Base-by-base conservation (phyloP, 2,329 filamentous ascomycete species). In the Botrytis sinoallii region DNA sequence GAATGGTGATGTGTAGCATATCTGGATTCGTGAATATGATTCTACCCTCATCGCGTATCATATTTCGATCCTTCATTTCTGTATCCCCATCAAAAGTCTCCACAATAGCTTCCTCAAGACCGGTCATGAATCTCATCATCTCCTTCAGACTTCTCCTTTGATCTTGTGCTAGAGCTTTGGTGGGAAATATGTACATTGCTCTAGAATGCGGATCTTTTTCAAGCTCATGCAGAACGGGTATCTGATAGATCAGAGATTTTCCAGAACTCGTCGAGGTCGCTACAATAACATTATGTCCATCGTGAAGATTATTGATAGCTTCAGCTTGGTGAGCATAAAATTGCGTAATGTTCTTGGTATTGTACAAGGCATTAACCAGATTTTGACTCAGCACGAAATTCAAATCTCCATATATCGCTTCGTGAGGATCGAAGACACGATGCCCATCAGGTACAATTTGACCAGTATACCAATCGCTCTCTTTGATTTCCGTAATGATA, bases 1-100 rank as follows among this genome's bases (percentile, higher is more conserved):
- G 83, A 40, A 99, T 97, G 0, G 94, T 97, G 48, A 98, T 89
- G 78, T 99, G 96, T 52, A 99, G 86, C 95, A 98, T 99, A 79
- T 99, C 96, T 0, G 96, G 96, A 78, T 99, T 99, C 0, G 96
- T 99, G 80, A 99, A 98, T 69, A 99, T 95, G 75, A 98, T 94
- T 38, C 94, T 88, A 0, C 92, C 96, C 82, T 97, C 91, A 57
- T 98, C 95, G 9, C 95, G 89, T 75, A 99, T 95, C 42, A 85
- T 81, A 76, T 93, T 93, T 35, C 96, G 89, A 75, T 92, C 91
- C 8, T 84, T 82, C 90, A 97, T 95, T 0, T 93, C 90, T 0
- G 96, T 99, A 81, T 99, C 96, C 10, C 96, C 96, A 81, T 99
- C 96, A 77, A 97, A 98, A 0, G 96, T 98, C 80, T 98, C 96